A percentile compares a stretch with the other conserved stretches of the same genome.
phyloP scores from a whole-genome alignment of 257 asterid species.

The Primulina tabacum region DNA sequence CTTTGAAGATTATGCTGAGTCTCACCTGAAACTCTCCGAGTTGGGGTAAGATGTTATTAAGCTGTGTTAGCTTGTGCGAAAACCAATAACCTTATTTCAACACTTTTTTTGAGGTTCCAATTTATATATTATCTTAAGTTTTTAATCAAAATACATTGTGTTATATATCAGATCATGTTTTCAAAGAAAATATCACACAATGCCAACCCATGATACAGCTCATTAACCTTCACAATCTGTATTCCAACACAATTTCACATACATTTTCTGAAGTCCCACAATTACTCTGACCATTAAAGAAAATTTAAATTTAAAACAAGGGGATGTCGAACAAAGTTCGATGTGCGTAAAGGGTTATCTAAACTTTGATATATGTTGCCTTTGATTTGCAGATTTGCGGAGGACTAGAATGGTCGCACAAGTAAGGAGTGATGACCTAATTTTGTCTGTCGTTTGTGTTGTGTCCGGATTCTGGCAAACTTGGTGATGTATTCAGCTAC shows the following conservation, averaged over 20 bases:
- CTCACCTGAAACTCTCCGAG: constrained; percentile 82
- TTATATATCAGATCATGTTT: neutral
- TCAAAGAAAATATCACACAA: neutral
- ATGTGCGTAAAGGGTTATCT: neutral
- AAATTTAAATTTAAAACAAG: no score
- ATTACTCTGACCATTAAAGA: neutral
- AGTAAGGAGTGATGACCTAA: neutral
- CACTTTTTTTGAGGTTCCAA: neutral
- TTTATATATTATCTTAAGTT: neutral
- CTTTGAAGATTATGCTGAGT: constrained; percentile 74
- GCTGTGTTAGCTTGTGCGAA: neutral
- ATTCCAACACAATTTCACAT: no score
- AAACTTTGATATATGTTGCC: neutral
- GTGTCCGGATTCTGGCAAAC: neutral
- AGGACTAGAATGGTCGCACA: neutral
- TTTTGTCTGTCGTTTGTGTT: neutral
- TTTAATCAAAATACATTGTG: no score
- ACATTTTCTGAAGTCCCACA: neutral
- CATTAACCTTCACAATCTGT: no score
- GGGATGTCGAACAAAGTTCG: neutral
- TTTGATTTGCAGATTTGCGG: neutral
- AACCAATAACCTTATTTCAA: neutral
- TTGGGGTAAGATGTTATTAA: constrained; percentile 48
- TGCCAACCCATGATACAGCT: no score
- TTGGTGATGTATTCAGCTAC: neutral